Percentiles rank a stretch among this genome's conserved stretches.
phyloP scores from a whole-genome alignment of 768 basidiomycete species.

The Leccinellum luteum region DNA sequence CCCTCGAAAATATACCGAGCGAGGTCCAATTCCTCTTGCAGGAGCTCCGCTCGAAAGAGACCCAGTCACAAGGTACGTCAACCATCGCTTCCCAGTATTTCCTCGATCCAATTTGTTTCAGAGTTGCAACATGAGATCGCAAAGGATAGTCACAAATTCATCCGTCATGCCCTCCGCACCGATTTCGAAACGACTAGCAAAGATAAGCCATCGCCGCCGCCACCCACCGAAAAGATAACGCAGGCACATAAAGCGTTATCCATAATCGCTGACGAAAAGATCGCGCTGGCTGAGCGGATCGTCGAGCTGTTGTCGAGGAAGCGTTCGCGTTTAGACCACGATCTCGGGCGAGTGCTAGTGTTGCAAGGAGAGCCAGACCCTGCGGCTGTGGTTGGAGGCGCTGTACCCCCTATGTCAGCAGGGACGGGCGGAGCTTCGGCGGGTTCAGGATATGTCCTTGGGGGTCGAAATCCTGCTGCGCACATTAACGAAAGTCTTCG shows the following conservation, averaged over 20 bases:
- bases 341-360: conserved; percentile 42
- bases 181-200: conserved; percentile 27
- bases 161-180: conserved; percentile 41
- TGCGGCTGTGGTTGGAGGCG: conserved; percentile 30
- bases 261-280: conserved; percentile 42
- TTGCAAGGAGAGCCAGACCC: conserved; percentile 44
- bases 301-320: conserved; percentile 45
- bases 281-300: conserved; percentile 41
- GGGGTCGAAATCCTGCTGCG: conserved; percentile 38
- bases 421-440: conserved; percentile 7
- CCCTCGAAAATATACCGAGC: conserved; percentile 49
- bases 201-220: conserved; percentile 30
- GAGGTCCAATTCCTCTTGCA: conserved; percentile 48
- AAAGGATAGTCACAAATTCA: conserved; percentile 42
- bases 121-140: conserved; percentile 45
- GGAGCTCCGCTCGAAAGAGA: conserved; percentile 46
- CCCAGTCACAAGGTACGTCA: conserved; percentile 38
- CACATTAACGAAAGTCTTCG: conserved; percentile 41
- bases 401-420: conserved; percentile 22
- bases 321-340: conserved; percentile 45
- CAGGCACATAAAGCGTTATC: conserved; percentile 27
- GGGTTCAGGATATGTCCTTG: conserved; percentile 30
- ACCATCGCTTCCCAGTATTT: not conserved
- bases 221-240: conserved; percentile 31
- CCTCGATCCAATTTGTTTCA: conserved; percentile 10